These are phyloP conservation scores for Blastocystis sp. DNA, from an alignment of 352 stramenopile genomes.

Conservation along the genomic window DNA sequence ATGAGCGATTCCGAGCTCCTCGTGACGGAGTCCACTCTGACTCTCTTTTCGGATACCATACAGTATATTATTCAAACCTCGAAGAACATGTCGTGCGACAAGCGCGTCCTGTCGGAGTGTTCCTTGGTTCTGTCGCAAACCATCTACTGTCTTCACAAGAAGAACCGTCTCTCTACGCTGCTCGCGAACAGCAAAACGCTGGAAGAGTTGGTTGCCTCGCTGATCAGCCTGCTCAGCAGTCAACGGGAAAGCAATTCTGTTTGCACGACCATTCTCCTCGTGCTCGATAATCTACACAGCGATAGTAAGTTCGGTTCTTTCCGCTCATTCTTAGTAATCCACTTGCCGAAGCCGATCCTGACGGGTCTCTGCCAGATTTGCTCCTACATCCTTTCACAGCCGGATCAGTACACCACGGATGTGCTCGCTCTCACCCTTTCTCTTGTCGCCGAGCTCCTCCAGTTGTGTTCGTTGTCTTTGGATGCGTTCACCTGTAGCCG, in stretches of 20 bases:
- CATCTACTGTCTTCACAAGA: constrained; percentile 1
- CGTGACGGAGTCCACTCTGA: neutral
- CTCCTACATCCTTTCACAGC: constrained; percentile 7
- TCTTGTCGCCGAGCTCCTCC: neutral
- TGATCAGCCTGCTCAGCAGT: constrained; percentile 10
- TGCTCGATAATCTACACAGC: neutral
- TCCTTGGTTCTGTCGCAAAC: constrained; percentile 11
- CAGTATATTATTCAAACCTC: constrained; percentile 30
- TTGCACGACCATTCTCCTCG: constrained; percentile 13
- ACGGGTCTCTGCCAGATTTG: constrained; percentile 13
- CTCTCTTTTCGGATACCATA: constrained; percentile 26
- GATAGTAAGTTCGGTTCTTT: neutral
- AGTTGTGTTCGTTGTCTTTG: constrained; percentile 5
- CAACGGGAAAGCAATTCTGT: neutral
- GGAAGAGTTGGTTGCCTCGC: neutral
- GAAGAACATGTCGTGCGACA: neutral
- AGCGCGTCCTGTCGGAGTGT: constrained; percentile 2
- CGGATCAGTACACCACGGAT: neutral
- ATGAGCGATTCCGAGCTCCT: neutral
- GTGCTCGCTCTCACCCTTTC: constrained; percentile 9
- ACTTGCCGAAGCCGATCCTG: neutral
- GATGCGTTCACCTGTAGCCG: neutral
- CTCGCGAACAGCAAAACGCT: constrained; percentile 5
- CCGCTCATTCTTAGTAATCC: constrained; percentile 16
- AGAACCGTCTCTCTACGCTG: neutral